phyloP scores from a whole-genome alignment of 352 stramenopile genomes.

The Stramenopiles sp. region DNA sequence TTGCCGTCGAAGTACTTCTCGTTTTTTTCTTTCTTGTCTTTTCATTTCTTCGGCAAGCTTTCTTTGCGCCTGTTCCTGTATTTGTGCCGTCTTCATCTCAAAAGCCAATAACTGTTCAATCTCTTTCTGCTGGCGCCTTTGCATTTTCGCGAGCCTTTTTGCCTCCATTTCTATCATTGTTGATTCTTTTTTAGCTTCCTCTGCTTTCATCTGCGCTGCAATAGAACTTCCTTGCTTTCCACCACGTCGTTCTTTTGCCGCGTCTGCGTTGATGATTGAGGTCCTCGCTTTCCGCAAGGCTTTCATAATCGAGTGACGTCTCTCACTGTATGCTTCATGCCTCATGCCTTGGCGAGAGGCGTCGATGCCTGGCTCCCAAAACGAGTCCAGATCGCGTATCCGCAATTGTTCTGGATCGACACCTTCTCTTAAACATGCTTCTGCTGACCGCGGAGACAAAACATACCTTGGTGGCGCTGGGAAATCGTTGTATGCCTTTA shows the following conservation, averaged over 20 bases:
- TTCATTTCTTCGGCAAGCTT: conserved; percentile 39
- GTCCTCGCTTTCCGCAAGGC: conserved; percentile 49
- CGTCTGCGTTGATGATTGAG: conserved; percentile 35
- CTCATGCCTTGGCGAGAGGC: conserved; percentile 64
- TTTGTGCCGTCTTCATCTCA: conserved; percentile 61
- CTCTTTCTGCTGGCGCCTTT: conserved; percentile 27
- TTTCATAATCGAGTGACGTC: conserved; percentile 69
- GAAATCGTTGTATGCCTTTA: conserved; percentile 43
- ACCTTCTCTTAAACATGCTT: conserved; percentile 61
- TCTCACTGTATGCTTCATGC: conserved; percentile 69
- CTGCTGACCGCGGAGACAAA: conserved; percentile 57
- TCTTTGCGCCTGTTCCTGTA: conserved; percentile 47
- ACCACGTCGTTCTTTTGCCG: conserved; percentile 22
- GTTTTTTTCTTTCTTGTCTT: conserved; percentile 18
- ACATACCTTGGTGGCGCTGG: conserved; percentile 46
- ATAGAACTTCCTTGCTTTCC: conserved; percentile 44
- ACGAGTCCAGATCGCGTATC: conserved; percentile 65
- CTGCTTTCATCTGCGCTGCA: conserved; percentile 20
- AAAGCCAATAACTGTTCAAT: conserved; percentile 71
- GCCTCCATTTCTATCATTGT: conserved; percentile 29
- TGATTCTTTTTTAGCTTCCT: conserved; percentile 30
- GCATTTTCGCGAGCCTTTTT: conserved; percentile 29
- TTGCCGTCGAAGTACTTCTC: conserved; percentile 18
- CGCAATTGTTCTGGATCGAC: conserved; percentile 67
- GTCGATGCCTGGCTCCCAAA: conserved; percentile 52